These are phyloP conservation scores for Lachancea waltii DNA, from an alignment of 805 yeast genomes.

Conservation along the genomic window DNA sequence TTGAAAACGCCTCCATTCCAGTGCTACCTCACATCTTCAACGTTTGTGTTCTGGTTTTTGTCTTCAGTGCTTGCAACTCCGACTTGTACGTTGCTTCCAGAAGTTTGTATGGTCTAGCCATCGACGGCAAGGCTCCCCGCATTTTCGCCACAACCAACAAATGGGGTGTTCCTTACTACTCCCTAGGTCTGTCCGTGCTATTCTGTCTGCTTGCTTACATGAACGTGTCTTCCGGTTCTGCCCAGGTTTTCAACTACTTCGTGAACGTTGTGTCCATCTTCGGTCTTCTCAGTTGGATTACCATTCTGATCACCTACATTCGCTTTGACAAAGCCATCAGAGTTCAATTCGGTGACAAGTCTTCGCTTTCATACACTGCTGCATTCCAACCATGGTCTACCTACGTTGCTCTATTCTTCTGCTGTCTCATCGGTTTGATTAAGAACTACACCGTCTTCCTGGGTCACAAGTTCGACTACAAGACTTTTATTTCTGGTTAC, in stretches of 20 bases:
- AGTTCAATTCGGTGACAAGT: slow-evolving; percentile 59
- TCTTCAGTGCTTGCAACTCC: slow-evolving; percentile 76
- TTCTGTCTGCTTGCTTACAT: slow-evolving; percentile 67
- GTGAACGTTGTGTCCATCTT: slow-evolving; percentile 73
- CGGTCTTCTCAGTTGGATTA: slow-evolving; percentile 69
- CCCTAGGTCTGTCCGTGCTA: slow-evolving; percentile 43
- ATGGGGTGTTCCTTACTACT: slow-evolving; percentile 63
- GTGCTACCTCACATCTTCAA: slow-evolving; percentile 72
- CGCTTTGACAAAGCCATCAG: slow-evolving; percentile 57
- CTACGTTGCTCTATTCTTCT: slow-evolving; percentile 48
- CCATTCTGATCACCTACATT: slow-evolving; percentile 61
- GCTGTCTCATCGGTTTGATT: slow-evolving; percentile 50
- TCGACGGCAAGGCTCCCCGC: slow-evolving; percentile 68
- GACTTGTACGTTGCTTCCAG: slow-evolving; percentile 74
- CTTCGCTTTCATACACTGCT: slow-evolving; percentile 51
- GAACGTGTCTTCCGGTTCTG: slow-evolving; percentile 53
- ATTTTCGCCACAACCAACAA: slow-evolving; percentile 58
- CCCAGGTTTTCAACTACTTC: slow-evolving; percentile 57
- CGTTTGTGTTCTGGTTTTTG: slow-evolving; percentile 69
- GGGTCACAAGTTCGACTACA: slow-evolving; percentile 52
- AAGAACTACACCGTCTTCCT: slow-evolving; percentile 72
- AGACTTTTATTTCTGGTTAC: slow-evolving; percentile 70
- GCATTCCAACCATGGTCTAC: slow-evolving; percentile 68
- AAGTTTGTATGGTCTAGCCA: slow-evolving; percentile 63
- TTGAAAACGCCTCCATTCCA: slow-evolving; percentile 50